Base-by-base conservation (phyloP, 768 basidiomycete species). In the Lactarius indigo region DNA sequence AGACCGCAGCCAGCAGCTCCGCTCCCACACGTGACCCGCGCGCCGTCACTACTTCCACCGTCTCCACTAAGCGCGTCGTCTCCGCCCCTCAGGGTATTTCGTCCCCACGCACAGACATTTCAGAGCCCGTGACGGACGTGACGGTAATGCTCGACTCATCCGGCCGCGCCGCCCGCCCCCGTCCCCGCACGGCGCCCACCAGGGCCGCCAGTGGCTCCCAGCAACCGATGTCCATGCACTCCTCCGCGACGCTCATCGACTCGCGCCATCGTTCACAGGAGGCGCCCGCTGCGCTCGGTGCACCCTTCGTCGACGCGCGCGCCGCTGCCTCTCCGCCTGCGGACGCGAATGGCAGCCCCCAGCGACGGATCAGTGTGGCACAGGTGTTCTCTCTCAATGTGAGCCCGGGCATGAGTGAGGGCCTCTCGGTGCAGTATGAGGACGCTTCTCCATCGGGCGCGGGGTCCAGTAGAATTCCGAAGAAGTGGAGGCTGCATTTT, bases 401-500 rank as follows among this genome's bases (percentile, higher is more conserved):
- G 63, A 69, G 69, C 55, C 66, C 66, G 3, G 42, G 61, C 18
- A 57, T 61, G 47, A 69, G 66, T 26, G 69, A 69, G 42, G 70
- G 64, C 26, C 35, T 70, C 17, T 69, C 68, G 1, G 31, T 64
- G 61, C 68, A 63, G 41, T 65, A 70, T 18, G 64, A 69, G 5
- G 61, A 47, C 20, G 44, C 64, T 8, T 42, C 9, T 20, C n/a
- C 47, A 61, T 5, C 35, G 15, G 26, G 59, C 42, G 57, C 68
- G 60, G 47, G 56, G 65, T 4, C 57, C 1, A 52, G 50, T 6
- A 52, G 4, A 65, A n/a, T 62, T 61, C 71, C 30, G 8, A 70
- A 74, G 15, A 73, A 74, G 20, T 82, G 82, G 81, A 73, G 72
- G 9, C 75, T 86, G 57, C 78, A 85, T 58, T 82, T 75, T 54